Conservation (phyloP, 164 flowering plant species). For the Chimonanthus salicifolius region DNA sequence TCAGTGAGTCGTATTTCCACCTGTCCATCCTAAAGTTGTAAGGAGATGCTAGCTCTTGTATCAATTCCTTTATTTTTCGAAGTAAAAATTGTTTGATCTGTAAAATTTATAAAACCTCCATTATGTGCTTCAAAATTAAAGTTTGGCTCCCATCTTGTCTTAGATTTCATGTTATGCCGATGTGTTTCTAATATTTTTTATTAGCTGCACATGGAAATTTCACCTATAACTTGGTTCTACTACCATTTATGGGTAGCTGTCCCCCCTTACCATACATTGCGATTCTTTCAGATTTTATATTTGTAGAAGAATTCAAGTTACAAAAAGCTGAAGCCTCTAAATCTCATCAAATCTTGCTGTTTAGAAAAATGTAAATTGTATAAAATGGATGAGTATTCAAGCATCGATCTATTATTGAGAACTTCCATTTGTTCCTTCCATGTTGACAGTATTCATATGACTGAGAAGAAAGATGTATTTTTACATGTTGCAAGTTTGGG, state of each 20-base stretch:
- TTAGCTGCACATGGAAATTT: neutral
- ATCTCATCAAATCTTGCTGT: neutral
- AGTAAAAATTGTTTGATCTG: neutral
- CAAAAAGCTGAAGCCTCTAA: neutral
- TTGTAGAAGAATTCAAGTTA: neutral
- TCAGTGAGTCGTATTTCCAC: neutral
- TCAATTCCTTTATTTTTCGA: neutral
- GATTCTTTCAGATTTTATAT: neutral
- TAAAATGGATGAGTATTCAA: neutral
- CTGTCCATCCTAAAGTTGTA: too few species aligned
- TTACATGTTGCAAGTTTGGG: constrained; percentile 43
- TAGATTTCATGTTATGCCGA: neutral
- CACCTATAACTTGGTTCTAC: neutral
- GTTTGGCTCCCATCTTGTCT: neutral
- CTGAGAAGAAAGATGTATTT: constrained; percentile 23
- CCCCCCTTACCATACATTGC: neutral
- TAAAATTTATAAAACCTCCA: neutral
- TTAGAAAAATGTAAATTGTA: neutral
- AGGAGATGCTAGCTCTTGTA: neutral
- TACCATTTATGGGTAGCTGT: neutral
- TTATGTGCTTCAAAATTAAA: neutral
- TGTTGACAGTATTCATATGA: constrained; percentile 27
- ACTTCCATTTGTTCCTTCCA: constrained; percentile 1
- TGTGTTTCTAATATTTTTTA: neutral
- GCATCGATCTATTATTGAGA: neutral